Conservation (phyloP, 345 rosid species). For the Ceriops zippeliana region DNA sequence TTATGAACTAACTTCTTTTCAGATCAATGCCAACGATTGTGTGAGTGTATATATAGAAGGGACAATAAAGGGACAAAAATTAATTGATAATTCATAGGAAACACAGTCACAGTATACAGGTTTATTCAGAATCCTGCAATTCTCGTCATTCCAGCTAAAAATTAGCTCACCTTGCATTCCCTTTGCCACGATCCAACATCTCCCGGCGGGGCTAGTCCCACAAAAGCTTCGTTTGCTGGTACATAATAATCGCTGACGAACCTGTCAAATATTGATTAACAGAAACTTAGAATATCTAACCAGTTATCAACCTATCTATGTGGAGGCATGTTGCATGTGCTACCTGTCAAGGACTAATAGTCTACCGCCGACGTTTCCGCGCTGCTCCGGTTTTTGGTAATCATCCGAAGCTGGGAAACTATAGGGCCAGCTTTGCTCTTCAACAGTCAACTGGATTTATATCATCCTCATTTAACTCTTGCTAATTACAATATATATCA, state of each 20-base stretch:
- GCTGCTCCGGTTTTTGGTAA: slow-evolving; percentile 15
- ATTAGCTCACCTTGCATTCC: slow-evolving; percentile 22
- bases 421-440: slow-evolving; percentile 30
- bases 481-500: background rate
- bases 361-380: slow-evolving; percentile 23
- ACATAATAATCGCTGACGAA: slow-evolving; percentile 10
- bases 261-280: background rate
- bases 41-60: too few species aligned
- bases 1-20: too few species aligned
- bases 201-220: slow-evolving; percentile 29
- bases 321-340: too few species aligned
- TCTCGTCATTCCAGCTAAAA: too few species aligned
- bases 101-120: too few species aligned
- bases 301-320: too few species aligned
- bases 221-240: slow-evolving; percentile 24
- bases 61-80: background rate
- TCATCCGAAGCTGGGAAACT: slow-evolving; percentile 29
- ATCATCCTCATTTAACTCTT: background rate
- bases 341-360: slow-evolving; percentile 26
- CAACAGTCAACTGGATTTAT: slow-evolving; percentile 13
- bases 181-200: slow-evolving; percentile 33
- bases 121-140: too few species aligned
- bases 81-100: background rate
- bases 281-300: too few species aligned
- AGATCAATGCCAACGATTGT: too few species aligned